A percentile compares a stretch with the other conserved stretches of the same genome.
These are phyloP conservation scores for Cystobasidiaceae sp. DNA, from an alignment of 1,284 basidiomycete genomes.

Conservation along the genomic window DNA sequence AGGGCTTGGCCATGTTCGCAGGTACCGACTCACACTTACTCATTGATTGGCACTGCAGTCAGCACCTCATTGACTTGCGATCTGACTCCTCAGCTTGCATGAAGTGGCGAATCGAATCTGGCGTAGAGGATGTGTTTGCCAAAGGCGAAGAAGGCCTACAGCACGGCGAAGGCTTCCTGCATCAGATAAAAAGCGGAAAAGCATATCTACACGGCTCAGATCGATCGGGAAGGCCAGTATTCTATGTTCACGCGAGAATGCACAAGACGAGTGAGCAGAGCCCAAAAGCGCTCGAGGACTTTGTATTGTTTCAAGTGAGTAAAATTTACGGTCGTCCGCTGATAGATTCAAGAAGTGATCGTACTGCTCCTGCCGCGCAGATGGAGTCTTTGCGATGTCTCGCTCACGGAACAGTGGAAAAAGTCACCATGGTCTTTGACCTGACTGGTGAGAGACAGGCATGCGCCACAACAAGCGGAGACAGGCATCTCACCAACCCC, in stretches of 20 bases:
- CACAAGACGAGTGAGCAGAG: constrained; percentile 41
- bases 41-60: background rate
- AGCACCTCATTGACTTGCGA: background rate
- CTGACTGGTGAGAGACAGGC: constrained; percentile 40
- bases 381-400: constrained; percentile 47
- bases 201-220: constrained; percentile 46
- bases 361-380: constrained; percentile 24
- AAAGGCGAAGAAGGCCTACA: constrained; percentile 47
- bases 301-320: constrained; percentile 35
- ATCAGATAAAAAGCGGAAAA: constrained; percentile 46
- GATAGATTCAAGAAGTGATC: background rate
- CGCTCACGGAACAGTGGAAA: constrained; percentile 46
- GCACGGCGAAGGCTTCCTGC: constrained; percentile 45
- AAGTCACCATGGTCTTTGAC: constrained; percentile 45
- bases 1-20: constrained; percentile 47
- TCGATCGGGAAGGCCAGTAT: constrained; percentile 45
- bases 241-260: constrained; percentile 37
- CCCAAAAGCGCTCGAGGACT: constrained; percentile 47
- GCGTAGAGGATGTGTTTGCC: constrained; percentile 46
- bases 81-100: constrained; percentile 30
- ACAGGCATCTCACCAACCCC: background rate
- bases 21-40: constrained; percentile 30
- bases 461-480: background rate
- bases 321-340: background rate
- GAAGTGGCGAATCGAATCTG: constrained; percentile 40